Base-by-base conservation (phyloP, 208 protist genomes). In the Strigomonas galati region DNA sequence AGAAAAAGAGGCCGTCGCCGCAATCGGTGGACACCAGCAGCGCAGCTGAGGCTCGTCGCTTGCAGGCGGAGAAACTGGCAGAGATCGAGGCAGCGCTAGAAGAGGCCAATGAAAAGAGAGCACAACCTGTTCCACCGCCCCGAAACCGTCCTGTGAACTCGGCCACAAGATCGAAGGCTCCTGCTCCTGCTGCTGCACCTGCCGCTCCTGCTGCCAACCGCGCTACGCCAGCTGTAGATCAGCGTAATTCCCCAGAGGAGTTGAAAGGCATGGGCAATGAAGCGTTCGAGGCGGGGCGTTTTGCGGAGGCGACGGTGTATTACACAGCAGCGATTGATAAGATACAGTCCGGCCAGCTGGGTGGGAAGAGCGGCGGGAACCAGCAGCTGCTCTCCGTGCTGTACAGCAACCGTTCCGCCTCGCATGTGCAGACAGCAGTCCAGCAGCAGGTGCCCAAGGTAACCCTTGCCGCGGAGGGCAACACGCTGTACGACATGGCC, bases 341-440 rank as follows among this genome's bases (percentile, higher is more conserved):
- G 10, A 44, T 84, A 52, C 57, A 53, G 31, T 43, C 32, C 32
- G 40, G 26, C 67, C 52, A 65, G 54, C 0, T 10, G 15, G 17
- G 5, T 9, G 49, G 40, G 27, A 27, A 32, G 32, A 6, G 24
- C 57, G 23, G 23, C 19, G 59, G 56, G 19, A 66, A 57, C 57
- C 54, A 62, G 21, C 31, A 72, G 30, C 69, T 92, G 21, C 74
- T 92, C 51, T 78, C 95, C n/a, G 81, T 93, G 9, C 72, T 98
- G 30, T 87, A 94, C 83, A 96, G 88, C 67, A 98, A 98, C 78
- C 85, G 97, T 46, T 96, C 92, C n/a, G 94, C 96, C n/a, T 81
- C 85, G 21, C 95, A 92, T 70, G 62, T 92, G 35, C 79, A 91
- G 56, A 74, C 85, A 2, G 74, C 78, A 5, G 84, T 93, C 35